phyloP scores from a whole-genome alignment of 768 basidiomycete species.

The Suillus spraguei region DNA sequence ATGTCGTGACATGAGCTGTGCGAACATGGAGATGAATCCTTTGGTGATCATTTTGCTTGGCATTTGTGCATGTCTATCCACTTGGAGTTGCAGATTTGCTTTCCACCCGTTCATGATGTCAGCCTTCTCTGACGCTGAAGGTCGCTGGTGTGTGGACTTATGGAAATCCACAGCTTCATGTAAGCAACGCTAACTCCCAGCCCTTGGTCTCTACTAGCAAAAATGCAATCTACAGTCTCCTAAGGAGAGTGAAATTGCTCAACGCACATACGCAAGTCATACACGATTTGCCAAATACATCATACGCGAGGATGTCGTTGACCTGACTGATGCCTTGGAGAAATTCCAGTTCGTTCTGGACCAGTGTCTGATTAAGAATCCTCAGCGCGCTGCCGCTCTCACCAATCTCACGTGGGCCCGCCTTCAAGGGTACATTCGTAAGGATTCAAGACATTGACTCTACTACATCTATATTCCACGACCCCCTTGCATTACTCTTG shows the following conservation, averaged over 20 bases:
- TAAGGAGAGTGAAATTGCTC: background rate
- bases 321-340: background rate
- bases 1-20: background rate
- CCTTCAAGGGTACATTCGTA: background rate
- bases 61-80: background rate
- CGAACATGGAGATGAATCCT: background rate
- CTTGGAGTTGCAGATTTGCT: background rate
- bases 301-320: background rate
- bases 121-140: background rate
- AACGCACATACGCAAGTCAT: background rate
- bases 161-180: background rate
- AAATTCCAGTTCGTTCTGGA: background rate
- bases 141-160: background rate
- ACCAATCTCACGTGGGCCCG: slow-evolving; percentile 6
- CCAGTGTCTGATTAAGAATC: background rate
- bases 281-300: background rate
- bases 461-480: background rate
- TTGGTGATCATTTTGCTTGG: background rate
- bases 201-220: background rate
- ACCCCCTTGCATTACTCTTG: slow-evolving; percentile 10
- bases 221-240: background rate
- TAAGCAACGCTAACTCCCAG: background rate
- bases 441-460: background rate
- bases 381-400: background rate
- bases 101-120: background rate